Evolutionary conservation across 2,329 filamentous ascomycete species (phyloP).

Genomic region (Ophioceras dolichostomum): DNA sequence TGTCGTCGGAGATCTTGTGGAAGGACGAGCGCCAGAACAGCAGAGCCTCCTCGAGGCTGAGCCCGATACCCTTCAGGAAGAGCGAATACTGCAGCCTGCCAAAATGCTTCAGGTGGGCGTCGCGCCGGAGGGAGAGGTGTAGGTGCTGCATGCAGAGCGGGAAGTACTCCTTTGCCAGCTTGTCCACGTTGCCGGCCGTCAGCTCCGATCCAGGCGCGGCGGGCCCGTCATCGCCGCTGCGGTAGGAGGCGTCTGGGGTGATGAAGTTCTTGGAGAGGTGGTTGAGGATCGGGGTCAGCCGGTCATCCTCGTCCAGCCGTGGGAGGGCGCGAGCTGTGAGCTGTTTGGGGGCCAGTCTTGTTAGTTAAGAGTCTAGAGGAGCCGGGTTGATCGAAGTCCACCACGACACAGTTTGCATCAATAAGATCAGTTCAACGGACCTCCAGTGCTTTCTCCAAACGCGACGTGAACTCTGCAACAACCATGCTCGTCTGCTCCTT

Average conservation of each 20-base stretch:
- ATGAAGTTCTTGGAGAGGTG: constrained; percentile 94
- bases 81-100: constrained; percentile 90
- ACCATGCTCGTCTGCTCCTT: constrained; percentile 84
- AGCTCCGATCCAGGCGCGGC: constrained; percentile 61
- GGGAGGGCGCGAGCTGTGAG: constrained; percentile 84
- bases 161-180: constrained; percentile 67
- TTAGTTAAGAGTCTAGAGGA: constrained; percentile 4
- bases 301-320: constrained; percentile 90
- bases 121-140: constrained; percentile 73
- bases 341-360: constrained; percentile 23
- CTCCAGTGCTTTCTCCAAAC: constrained; percentile 73
- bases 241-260: constrained; percentile 74
- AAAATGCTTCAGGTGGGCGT: constrained; percentile 85
- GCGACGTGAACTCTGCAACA: constrained; percentile 68
- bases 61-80: constrained; percentile 90
- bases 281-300: constrained; percentile 55
- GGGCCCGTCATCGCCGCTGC: constrained; percentile 41
- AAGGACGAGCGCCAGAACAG: constrained; percentile 85
- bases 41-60: constrained; percentile 83
- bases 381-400: constrained; percentile 2
- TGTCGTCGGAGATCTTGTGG: constrained; percentile 78
- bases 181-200: constrained; percentile 67
- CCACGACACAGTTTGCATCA: not conserved
- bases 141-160: constrained; percentile 91
- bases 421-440: constrained; percentile 27